phyloP scores from a whole-genome alignment of 306 rosid species.

The Dicorynia guianensis region DNA sequence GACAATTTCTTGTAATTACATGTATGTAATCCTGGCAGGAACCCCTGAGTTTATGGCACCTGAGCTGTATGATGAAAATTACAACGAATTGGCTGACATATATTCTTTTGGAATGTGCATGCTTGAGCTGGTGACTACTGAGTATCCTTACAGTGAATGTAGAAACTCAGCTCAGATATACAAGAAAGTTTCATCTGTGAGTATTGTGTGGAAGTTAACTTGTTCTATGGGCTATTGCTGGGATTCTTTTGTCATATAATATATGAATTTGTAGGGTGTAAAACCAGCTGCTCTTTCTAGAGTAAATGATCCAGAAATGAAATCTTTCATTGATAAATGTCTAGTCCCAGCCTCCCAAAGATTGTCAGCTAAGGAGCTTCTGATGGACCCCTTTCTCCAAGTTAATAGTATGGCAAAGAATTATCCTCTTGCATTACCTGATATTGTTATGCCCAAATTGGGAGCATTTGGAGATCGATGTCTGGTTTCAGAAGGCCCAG shows the following conservation, averaged over 20 bases:
- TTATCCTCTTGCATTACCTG: slow-evolving; percentile 50
- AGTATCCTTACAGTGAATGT: slow-evolving; percentile 62
- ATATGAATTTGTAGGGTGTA: slow-evolving; percentile 45
- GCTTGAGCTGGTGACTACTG: slow-evolving; percentile 60
- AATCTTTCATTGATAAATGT: slow-evolving; percentile 52
- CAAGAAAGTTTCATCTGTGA: slow-evolving; percentile 67
- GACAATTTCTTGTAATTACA: slow-evolving; percentile 20
- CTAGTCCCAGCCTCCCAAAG: slow-evolving; percentile 54
- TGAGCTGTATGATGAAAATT: slow-evolving; percentile 59
- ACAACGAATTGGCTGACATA: slow-evolving; percentile 59
- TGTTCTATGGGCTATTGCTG: background rate
- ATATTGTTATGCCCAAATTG: slow-evolving; percentile 57
- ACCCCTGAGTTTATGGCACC: slow-evolving; percentile 73
- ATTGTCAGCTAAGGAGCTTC: slow-evolving; percentile 51
- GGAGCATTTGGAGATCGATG: slow-evolving; percentile 60
- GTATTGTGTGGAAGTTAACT: slow-evolving; percentile 16
- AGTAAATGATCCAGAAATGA: slow-evolving; percentile 45
- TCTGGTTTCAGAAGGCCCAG: slow-evolving; percentile 64
- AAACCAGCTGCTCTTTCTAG: slow-evolving; percentile 49
- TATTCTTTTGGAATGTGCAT: slow-evolving; percentile 64
- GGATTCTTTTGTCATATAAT: slow-evolving; percentile 25
- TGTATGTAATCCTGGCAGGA: slow-evolving; percentile 39
- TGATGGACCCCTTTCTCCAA: slow-evolving; percentile 50
- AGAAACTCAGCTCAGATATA: slow-evolving; percentile 60
- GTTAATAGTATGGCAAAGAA: slow-evolving; percentile 36